phyloP scores from a whole-genome alignment of 768 basidiomycete species.

The Podaxis rugospora region DNA sequence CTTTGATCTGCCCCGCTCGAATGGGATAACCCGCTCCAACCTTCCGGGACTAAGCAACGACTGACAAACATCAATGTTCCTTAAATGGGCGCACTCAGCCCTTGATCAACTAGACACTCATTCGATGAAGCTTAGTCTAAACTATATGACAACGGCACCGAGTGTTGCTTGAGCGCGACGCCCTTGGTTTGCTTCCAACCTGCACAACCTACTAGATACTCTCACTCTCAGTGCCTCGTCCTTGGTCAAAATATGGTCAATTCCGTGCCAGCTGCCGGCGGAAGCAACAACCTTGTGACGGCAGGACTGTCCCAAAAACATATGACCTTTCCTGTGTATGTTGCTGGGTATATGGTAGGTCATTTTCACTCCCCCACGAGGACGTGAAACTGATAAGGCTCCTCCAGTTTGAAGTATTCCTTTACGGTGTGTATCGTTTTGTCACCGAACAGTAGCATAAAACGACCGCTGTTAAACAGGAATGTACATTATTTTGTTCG shows the following conservation, averaged over 20 bases:
- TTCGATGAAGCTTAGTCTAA: neutral
- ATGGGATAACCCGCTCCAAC: neutral
- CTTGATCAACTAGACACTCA: neutral
- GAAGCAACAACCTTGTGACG: neutral
- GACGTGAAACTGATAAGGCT: neutral
- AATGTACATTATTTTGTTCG: slow-evolving; percentile 33
- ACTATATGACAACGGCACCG: neutral
- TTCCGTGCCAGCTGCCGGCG: neutral
- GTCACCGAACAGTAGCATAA: neutral
- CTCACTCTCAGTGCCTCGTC: neutral
- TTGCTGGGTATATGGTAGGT: neutral
- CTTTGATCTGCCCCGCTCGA: neutral
- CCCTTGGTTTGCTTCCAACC: neutral
- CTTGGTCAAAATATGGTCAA: neutral
- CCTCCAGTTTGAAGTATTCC: slow-evolving; percentile 1
- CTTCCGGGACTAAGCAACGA: neutral
- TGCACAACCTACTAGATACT: neutral
- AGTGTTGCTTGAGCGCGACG: neutral
- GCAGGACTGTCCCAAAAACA: neutral
- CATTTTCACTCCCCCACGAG: neutral
- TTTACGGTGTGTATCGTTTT: neutral
- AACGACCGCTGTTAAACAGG: slow-evolving; percentile 16
- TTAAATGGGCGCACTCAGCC: neutral
- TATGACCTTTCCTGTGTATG: neutral
- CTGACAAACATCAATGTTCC: neutral